A percentile compares a stretch with the other conserved stretches of the same genome.
phyloP scores from a whole-genome alignment of 257 asterid species.

The Solanum paucissectum region DNA sequence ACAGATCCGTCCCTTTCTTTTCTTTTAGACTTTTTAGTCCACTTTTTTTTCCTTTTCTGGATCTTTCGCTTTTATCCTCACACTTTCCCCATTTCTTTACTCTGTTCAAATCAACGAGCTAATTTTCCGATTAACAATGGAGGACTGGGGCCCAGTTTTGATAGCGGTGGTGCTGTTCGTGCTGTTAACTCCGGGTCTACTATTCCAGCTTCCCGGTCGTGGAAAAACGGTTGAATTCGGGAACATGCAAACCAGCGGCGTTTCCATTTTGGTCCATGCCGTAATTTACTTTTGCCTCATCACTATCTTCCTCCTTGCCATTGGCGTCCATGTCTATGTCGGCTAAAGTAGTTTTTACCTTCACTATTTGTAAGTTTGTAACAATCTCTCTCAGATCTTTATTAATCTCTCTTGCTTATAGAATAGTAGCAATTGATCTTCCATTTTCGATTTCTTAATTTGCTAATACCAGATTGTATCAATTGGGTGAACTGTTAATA shows the following conservation, averaged over 20 bases:
- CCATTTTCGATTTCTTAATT: background rate
- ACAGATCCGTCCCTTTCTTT: background rate
- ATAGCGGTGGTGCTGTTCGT: background rate
- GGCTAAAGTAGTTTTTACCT: background rate
- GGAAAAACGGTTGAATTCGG: background rate
- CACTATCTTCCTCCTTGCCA: background rate
- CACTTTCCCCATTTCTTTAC: background rate
- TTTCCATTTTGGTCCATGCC: background rate
- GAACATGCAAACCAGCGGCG: background rate
- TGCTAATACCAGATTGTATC: background rate
- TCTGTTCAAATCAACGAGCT: background rate
- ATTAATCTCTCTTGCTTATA: background rate
- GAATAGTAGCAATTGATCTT: background rate
- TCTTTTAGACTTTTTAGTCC: background rate
- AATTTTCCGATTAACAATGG: background rate
- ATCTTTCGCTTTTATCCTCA: background rate
- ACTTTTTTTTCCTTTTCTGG: background rate
- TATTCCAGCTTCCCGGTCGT: background rate
- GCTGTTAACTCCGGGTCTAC: background rate
- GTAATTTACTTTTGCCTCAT: background rate
- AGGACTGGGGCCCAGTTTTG: background rate
- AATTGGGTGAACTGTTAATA: background rate
- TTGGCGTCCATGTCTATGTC: background rate
- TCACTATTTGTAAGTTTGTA: background rate
- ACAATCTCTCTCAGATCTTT: background rate